Evolutionary conservation across 2,329 filamentous ascomycete species (phyloP).

Genomic region (Whalleya microplaca): DNA sequence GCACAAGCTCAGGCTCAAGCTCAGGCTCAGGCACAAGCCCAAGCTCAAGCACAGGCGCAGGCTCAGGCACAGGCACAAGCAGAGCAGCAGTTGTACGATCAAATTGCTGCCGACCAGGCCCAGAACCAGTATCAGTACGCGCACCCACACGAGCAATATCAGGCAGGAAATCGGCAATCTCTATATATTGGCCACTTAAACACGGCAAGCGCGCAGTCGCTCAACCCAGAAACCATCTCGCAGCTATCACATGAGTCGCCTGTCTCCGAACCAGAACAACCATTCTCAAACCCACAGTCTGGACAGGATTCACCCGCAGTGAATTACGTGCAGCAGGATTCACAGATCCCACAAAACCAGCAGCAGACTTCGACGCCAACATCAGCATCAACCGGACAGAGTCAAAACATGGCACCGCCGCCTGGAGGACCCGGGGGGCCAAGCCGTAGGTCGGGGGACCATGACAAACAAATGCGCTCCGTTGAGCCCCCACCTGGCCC

Average conservation of each 20-base stretch:
- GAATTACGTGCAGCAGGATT: constrained; percentile 37
- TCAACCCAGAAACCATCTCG: constrained; percentile 63
- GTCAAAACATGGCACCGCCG: constrained; percentile 53
- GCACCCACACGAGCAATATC: constrained; percentile 35
- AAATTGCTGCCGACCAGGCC: constrained; percentile 45
- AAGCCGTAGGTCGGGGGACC: constrained; percentile 53
- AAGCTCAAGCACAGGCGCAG: constrained; percentile 24
- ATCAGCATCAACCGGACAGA: constrained; percentile 32
- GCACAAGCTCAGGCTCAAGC: constrained; percentile 35
- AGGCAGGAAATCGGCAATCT: constrained; percentile 31
- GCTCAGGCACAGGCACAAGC: constrained; percentile 39
- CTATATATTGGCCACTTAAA: constrained; percentile 35
- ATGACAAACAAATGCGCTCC: constrained; percentile 51
- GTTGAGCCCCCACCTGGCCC: constrained; percentile 50
- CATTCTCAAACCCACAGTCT: constrained; percentile 44
- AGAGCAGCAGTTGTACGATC: constrained; percentile 43
- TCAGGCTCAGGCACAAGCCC: constrained; percentile 31
- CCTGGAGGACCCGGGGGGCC: constrained; percentile 47
- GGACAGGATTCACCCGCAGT: constrained; percentile 49
- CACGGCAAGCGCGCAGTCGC: constrained; percentile 41
- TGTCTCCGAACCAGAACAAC: constrained; percentile 52
- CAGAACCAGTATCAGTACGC: constrained; percentile 43
- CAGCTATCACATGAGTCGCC: constrained; percentile 67
- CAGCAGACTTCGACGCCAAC: constrained; percentile 18
- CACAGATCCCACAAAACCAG: constrained; percentile 26